Percentiles rank a stretch among this genome's conserved stretches.
Evolutionary conservation across 2,329 filamentous ascomycete genomes (phyloP).

Genomic region (Neonectria punicea): DNA sequence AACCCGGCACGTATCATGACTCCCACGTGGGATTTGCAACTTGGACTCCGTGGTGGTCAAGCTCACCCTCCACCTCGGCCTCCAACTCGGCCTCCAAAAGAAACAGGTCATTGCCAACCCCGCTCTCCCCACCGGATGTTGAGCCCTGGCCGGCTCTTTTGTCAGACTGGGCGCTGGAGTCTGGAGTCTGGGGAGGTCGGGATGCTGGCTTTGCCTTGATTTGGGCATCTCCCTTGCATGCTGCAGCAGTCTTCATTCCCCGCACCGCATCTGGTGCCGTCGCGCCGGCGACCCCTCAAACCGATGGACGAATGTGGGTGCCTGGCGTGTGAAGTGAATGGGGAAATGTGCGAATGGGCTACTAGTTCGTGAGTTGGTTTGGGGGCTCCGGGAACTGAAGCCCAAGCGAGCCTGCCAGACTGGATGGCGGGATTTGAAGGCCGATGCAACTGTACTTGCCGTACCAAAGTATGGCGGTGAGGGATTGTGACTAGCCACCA

Average conservation of each 20-base stretch:
- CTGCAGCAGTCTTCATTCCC: constrained; percentile 22
- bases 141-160: constrained; percentile 19
- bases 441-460: constrained; percentile 13
- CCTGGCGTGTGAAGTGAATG: constrained; percentile 24
- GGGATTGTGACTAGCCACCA: constrained; percentile 16
- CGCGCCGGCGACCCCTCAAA: constrained; percentile 20
- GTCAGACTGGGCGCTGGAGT: constrained; percentile 12
- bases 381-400: constrained; percentile 18
- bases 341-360: constrained; percentile 11
- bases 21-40: constrained; percentile 15
- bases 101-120: constrained; percentile 28
- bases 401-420: constrained; percentile 21
- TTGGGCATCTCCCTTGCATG: constrained; percentile 25
- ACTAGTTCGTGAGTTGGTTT: neutral
- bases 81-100: constrained; percentile 17
- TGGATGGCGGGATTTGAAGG: constrained; percentile 15
- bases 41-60: constrained; percentile 8
- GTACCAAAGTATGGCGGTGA: constrained; percentile 7
- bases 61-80: constrained; percentile 17
- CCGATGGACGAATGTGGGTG: constrained; percentile 16
- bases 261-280: constrained; percentile 24
- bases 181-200: constrained; percentile 2
- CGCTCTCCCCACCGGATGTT: constrained; percentile 23
- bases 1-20: neutral
- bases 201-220: constrained; percentile 19